Evolutionary conservation across 352 stramenopile genomes (phyloP), one percentile per base, ranked within the genome.

Genomic region (Pythium scleroteichum): DNA sequence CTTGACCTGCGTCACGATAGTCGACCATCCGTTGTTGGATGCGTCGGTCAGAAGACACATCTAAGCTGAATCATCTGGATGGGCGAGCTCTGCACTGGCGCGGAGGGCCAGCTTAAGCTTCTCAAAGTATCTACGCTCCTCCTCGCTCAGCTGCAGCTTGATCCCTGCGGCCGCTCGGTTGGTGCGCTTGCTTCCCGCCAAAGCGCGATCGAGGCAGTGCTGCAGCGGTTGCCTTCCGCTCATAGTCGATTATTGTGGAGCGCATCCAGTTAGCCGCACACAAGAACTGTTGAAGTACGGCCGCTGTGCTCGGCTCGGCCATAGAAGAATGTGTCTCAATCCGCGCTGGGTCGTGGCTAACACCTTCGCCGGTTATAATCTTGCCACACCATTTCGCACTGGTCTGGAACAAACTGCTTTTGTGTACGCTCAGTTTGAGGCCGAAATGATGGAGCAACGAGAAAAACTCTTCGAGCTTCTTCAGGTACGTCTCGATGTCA

Each of bases 1-100:
- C 20, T 26, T 12, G 6, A 73, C 60, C 45, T 69, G 60, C 10
- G 66, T 66, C 4, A 69, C 51, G 39, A 66, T 54, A 24, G 56
- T 44, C 2, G 35, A 19, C 62, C 66, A 73, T 1, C 65, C 59
- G 3, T n/a, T 40, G 32, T 59, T 56, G 14, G 45, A 61, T 17
- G 64, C 64, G 22, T 72, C 58, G 17, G 58, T 65, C 3, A 65
- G 59, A 3, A 65, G 26, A 26, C 48, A 65, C 5, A 35, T 65
- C 48, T n/a, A 22, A 20, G n/a, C n/a, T n/a, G n/a, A n/a, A n/a
- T n/a, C n/a, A n/a, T n/a, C n/a, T n/a, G n/a, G n/a, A n/a, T n/a
- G n/a, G n/a, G n/a, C n/a, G 8, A 54, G 32, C 13, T 9, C 27
- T 12, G 41, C 53, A 24, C 19, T 35, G 20, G 17, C n/a, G 3